These are phyloP conservation scores for Kwoniella sp. DNA, from an alignment of 768 basidiomycete species.

Conservation along the genomic window DNA sequence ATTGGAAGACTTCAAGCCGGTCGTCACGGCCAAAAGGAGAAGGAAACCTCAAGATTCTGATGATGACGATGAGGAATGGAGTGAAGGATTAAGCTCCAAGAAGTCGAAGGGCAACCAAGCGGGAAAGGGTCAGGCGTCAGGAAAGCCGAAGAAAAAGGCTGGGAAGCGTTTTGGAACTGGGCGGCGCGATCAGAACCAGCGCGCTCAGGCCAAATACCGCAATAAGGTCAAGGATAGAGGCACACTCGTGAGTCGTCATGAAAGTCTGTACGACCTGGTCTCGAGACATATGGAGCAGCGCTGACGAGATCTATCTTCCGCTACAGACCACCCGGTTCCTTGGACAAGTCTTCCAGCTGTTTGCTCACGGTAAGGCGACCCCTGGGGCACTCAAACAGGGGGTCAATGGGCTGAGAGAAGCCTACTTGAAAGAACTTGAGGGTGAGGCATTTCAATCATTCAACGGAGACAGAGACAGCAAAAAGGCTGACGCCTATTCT, in stretches of 20 bases:
- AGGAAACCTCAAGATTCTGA: background rate
- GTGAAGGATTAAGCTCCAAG: background rate
- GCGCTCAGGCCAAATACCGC: conserved; percentile 13
- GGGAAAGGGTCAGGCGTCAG: no score
- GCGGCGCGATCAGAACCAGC: conserved; percentile 13
- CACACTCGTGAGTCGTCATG: conserved; percentile 2
- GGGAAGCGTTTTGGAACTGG: background rate
- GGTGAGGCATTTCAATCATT: conserved; percentile 1
- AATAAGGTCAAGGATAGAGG: conserved; percentile 13
- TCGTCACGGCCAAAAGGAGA: background rate
- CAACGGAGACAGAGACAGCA: no score
- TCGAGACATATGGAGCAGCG: no score
- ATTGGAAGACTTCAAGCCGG: background rate
- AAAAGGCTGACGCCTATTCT: no score
- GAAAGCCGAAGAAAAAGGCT: background rate
- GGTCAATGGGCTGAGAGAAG: background rate
- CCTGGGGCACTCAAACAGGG: background rate
- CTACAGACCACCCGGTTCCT: background rate
- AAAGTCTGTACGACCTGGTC: no score
- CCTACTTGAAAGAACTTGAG: background rate
- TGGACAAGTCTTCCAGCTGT: background rate
- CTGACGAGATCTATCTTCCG: background rate
- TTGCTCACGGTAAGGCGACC: background rate
- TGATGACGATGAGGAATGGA: background rate
- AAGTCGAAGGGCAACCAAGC: background rate